Conservation (phyloP, 208 protist species). For the Acanthamoeba triangularis region DNA sequence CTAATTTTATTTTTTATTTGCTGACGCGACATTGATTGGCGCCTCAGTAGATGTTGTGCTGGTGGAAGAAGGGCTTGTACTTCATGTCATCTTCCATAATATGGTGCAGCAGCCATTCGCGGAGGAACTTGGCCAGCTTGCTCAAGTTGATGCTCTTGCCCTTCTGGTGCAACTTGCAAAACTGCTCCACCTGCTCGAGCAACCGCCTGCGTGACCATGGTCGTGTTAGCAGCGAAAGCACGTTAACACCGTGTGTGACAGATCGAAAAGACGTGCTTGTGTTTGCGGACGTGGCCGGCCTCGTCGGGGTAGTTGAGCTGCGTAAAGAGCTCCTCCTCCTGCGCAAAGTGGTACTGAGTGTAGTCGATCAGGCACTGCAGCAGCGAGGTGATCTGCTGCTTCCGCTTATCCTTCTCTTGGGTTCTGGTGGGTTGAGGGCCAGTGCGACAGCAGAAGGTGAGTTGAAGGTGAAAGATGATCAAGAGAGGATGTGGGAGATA, state of each 20-base stretch:
- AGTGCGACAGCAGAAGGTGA: background rate
- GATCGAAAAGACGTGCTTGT: background rate
- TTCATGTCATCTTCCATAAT: slow-evolving; percentile 75
- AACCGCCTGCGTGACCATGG: background rate
- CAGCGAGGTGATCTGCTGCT: slow-evolving; percentile 3
- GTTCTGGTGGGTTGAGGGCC: background rate
- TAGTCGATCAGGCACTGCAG: slow-evolving; percentile 60
- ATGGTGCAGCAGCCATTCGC: slow-evolving; percentile 68
- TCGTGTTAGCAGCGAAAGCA: background rate
- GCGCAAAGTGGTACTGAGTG: slow-evolving; percentile 61
- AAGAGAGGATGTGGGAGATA: background rate
- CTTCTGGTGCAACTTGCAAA: slow-evolving; percentile 68
- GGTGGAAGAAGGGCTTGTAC: slow-evolving; percentile 69
- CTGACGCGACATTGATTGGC: too few species aligned
- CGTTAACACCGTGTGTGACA: background rate
- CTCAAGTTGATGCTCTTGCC: slow-evolving; percentile 66
- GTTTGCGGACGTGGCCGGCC: slow-evolving; percentile 24
- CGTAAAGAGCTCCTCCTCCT: slow-evolving; percentile 68
- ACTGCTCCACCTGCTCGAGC: slow-evolving; percentile 64
- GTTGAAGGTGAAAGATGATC: background rate
- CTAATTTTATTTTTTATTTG: too few species aligned
- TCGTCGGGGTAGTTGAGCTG: slow-evolving; percentile 47
- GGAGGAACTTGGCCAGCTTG: slow-evolving; percentile 74
- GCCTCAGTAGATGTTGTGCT: slow-evolving; percentile 15
- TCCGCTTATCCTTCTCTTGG: slow-evolving; percentile 42